These are phyloP conservation scores for Gossypium lobatum DNA, from an alignment of 441 rosid genomes.

Conservation along the genomic window DNA sequence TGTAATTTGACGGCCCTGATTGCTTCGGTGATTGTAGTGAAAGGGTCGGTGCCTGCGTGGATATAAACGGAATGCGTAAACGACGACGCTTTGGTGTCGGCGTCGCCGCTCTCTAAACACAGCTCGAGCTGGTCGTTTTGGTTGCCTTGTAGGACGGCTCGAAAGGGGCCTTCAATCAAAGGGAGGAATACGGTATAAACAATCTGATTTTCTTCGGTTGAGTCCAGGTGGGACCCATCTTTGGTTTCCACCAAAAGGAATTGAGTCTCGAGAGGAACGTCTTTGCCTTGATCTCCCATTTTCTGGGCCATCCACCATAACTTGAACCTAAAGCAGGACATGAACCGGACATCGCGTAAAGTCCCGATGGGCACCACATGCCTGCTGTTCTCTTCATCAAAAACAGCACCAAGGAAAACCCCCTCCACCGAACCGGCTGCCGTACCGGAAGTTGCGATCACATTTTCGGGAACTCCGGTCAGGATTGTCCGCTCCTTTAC, in stretches of 20 bases:
- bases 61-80: slow-evolving; percentile 60
- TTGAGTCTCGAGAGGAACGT: slow-evolving; percentile 82
- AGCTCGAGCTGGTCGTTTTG: slow-evolving; percentile 62
- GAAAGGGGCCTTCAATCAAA: slow-evolving; percentile 64
- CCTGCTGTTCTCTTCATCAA: slow-evolving; percentile 51
- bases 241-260: slow-evolving; percentile 66
- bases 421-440: slow-evolving; percentile 75
- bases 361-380: slow-evolving; percentile 61
- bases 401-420: slow-evolving; percentile 62
- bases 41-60: slow-evolving; percentile 81
- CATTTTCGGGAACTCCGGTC: slow-evolving; percentile 66
- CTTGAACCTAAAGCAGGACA: slow-evolving; percentile 87
- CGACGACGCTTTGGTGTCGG: slow-evolving; percentile 52
- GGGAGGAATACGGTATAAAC: slow-evolving; percentile 84
- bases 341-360: slow-evolving; percentile 63
- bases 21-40: slow-evolving; percentile 63
- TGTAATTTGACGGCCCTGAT: slow-evolving; percentile 56
- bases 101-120: slow-evolving; percentile 88
- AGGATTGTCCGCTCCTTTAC: slow-evolving; percentile 59
- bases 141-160: slow-evolving; percentile 80
- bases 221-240: slow-evolving; percentile 62
- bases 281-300: slow-evolving; percentile 76
- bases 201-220: slow-evolving; percentile 50
- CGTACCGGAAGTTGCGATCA: slow-evolving; percentile 58
- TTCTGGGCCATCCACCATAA: slow-evolving; percentile 96